Evolutionary conservation across 441 rosid species (phyloP).

Genomic region (Breynia disticha): DNA sequence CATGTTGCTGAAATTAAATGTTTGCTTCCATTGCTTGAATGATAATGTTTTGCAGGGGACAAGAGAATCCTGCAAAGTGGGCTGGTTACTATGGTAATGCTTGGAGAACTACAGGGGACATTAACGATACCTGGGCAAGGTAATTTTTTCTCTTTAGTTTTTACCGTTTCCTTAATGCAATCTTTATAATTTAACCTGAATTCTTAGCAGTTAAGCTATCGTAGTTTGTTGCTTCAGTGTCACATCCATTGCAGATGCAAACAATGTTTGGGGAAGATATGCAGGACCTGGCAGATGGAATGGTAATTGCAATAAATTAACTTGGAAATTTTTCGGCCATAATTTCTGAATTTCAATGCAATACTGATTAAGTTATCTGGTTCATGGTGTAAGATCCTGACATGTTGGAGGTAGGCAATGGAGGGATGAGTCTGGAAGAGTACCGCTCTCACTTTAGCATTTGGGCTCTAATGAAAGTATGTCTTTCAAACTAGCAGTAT

Average conservation of each 20-base stretch:
- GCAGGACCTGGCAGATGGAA: constrained; percentile 57
- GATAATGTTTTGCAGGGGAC: constrained; percentile 29
- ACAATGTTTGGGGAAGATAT: constrained; percentile 44
- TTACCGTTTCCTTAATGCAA: constrained; percentile 5
- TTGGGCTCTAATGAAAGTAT: constrained; percentile 47
- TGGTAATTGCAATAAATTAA: constrained; percentile 20
- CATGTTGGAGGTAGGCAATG: constrained; percentile 64
- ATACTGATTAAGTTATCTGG: not conserved
- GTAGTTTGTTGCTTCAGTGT: constrained; percentile 19
- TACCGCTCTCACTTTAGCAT: constrained; percentile 51
- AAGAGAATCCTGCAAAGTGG: constrained; percentile 53
- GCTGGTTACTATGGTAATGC: constrained; percentile 43
- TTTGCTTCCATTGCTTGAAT: not conserved
- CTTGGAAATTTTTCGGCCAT: not conserved
- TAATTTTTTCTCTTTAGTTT: not conserved
- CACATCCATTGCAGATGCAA: constrained; percentile 39
- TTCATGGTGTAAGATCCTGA: constrained; percentile 33
- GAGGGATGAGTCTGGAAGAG: constrained; percentile 47
- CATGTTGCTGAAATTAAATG: not conserved
- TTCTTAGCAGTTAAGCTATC: constrained; percentile 15
- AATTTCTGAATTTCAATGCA: not conserved
- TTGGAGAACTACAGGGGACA: constrained; percentile 61
- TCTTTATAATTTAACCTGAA: not conserved
- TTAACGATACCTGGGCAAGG: constrained; percentile 41
- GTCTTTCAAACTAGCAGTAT: not conserved